Conservation (phyloP, 2,329 filamentous ascomycete species). For the Fusarium palustre region DNA sequence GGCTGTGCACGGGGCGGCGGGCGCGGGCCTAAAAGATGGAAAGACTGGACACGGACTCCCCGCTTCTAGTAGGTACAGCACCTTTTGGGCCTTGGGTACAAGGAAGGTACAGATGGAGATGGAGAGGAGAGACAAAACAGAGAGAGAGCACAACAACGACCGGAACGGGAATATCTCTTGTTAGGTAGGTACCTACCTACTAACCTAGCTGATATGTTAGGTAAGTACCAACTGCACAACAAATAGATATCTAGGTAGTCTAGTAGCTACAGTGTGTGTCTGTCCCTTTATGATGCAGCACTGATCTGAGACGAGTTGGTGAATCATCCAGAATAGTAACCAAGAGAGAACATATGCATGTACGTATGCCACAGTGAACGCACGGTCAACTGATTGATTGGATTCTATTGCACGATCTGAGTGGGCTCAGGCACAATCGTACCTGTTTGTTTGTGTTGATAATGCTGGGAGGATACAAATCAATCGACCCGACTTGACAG, state of each 20-base stretch:
- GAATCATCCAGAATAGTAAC: not conserved
- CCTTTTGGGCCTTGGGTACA: not conserved
- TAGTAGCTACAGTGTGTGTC: not conserved
- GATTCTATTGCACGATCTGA: conserved; percentile 19
- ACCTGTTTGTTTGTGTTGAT: conserved; percentile 35
- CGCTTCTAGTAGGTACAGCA: conserved; percentile 39
- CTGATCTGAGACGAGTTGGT: conserved; percentile 4
- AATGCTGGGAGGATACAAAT: conserved; percentile 32
- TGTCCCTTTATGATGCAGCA: conserved; percentile 3
- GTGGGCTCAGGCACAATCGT: conserved; percentile 23
- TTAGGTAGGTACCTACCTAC: too few species aligned
- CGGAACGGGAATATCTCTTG: conserved; percentile 43
- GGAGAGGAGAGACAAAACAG: not conserved
- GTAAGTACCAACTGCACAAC: not conserved
- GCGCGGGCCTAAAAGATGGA: conserved; percentile 40
- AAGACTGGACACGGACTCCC: conserved; percentile 45
- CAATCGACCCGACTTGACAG: conserved; percentile 30
- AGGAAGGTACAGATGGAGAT: not conserved
- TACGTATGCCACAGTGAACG: not conserved
- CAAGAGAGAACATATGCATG: not conserved
- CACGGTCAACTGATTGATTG: not conserved
- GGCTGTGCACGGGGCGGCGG: conserved; percentile 48
- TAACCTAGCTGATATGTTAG: not conserved
- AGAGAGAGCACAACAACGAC: conserved; percentile 38
- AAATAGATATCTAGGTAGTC: not conserved